These are phyloP conservation scores for Aquilaria sinensis DNA, from an alignment of 345 rosid species.

Conservation along the genomic window DNA sequence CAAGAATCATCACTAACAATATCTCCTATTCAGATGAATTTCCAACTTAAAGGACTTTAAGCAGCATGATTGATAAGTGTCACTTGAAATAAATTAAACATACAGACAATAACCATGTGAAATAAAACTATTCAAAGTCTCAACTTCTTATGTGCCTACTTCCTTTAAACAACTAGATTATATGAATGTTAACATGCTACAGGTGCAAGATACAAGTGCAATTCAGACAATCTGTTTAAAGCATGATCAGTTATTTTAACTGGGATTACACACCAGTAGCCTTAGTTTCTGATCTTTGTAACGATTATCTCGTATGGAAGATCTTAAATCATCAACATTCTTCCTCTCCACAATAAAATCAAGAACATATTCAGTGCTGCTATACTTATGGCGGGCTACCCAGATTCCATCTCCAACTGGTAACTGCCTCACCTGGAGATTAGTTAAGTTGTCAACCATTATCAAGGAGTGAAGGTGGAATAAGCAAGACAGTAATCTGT, in stretches of 20 bases:
- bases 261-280: slow-evolving; percentile 51
- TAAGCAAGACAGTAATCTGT: slow-evolving; percentile 2
- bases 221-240: neutral
- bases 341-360: slow-evolving; percentile 96
- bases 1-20: too few relatives aligned
- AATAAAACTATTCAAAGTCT: too few relatives aligned
- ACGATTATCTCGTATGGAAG: slow-evolving; percentile 80
- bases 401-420: slow-evolving; percentile 92
- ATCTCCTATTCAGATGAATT: too few relatives aligned
- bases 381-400: slow-evolving; percentile 78
- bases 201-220: neutral
- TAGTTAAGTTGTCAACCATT: slow-evolving; percentile 8
- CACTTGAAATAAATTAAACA: too few relatives aligned
- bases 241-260: neutral
- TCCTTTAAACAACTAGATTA: too few relatives aligned
- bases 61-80: too few relatives aligned
- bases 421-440: slow-evolving; percentile 66
- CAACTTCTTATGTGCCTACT: too few relatives aligned
- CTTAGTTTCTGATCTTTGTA: slow-evolving; percentile 87
- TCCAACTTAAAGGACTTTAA: too few relatives aligned
- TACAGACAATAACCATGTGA: too few relatives aligned
- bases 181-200: neutral
- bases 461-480: slow-evolving; percentile 3
- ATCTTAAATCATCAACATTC: slow-evolving; percentile 73
- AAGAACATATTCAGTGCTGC: slow-evolving; percentile 62